Percentiles rank a stretch among this genome's conserved stretches.
These are phyloP conservation scores for Cinnamomum micranthum DNA, from an alignment of 164 flowering plant species.

Conservation along the genomic window DNA sequence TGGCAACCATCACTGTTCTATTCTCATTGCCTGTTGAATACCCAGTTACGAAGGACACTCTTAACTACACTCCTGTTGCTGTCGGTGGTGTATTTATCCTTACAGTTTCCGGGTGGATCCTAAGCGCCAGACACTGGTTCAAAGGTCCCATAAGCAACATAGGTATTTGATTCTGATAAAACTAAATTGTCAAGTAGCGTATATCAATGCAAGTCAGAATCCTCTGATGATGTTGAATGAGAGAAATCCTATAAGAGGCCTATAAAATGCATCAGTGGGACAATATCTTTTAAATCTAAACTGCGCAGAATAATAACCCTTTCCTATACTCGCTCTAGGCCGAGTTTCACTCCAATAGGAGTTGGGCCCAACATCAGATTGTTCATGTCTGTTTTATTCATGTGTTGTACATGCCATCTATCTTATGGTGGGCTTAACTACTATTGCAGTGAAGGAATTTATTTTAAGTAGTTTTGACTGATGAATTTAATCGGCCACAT, in stretches of 20 bases:
- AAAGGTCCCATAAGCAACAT: constrained; percentile 71
- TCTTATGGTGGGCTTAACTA: no score
- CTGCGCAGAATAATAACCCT: no score
- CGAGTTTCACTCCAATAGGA: no score
- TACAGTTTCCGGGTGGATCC: constrained; percentile 51
- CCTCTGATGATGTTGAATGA: neutral
- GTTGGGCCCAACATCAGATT: no score
- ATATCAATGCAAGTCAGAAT: neutral
- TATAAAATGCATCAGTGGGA: neutral
- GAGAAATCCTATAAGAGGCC: neutral
- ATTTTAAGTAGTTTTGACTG: no score
- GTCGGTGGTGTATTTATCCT: constrained; percentile 68
- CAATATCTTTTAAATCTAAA: no score
- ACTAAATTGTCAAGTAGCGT: no score
- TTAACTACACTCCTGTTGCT: constrained; percentile 93
- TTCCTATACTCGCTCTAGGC: no score
- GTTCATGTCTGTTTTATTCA: no score
- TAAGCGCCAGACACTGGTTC: constrained; percentile 77
- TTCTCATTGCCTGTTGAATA: constrained; percentile 90
- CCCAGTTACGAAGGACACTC: constrained; percentile 66
- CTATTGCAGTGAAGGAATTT: no score
- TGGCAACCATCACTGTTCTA: constrained; percentile 67
- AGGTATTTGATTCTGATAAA: constrained; percentile 14
- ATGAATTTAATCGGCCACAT: no score
- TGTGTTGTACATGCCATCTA: no score